Base-by-base conservation (phyloP, 768 basidiomycete genomes). In the Collybia mongolica region DNA sequence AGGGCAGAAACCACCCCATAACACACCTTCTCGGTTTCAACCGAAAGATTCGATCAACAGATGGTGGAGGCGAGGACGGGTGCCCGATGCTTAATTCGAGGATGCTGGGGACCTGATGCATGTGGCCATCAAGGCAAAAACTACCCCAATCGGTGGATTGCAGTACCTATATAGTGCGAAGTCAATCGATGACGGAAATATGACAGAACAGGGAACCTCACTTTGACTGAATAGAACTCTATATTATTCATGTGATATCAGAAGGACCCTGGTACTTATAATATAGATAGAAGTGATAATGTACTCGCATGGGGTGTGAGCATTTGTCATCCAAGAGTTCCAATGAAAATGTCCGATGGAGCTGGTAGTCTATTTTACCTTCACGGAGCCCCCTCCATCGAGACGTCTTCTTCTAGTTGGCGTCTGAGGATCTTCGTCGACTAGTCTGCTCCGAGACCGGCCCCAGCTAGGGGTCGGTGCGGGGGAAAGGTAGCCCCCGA, bases 371-470 rank as follows among this genome's bases (percentile, higher is more conserved):
- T 73, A 84, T 63, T 78, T 78, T 59, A 82, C 73, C 66, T 83
- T 83, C 49, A 74, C 73, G 53, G 75, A 68, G 51, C 58, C 75
- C 35, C 82, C 81, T 46, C 76, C 75, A 59, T 83, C 82, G 39
- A 84, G 66, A 50, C 81, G 74, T 61, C 82, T 74, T 58, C 80
- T 67, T 60, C 83, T 74, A 29, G 72, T 65, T 39, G 76, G 73
- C 9, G 70, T 72, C 59, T 75, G 70, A 54, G 68, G 62, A 48
- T 75, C 79, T 51, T 74, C 72, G 48, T 74, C 72, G 55, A 61
- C 53, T 41, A 47, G 61, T 49, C 48, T 65, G 56, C 57, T 71
- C 65, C 73, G 72, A 49, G 71, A 63, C 40, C 72, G 73, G 39
- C 67, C 66, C 74, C 77, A 82, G 46, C 67, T 67, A 20, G 76